Percentiles rank a stretch among this genome's conserved stretches.
phyloP scores from a whole-genome alignment of 805 yeast genomes.

The Saccharomycopsis fodiens region DNA sequence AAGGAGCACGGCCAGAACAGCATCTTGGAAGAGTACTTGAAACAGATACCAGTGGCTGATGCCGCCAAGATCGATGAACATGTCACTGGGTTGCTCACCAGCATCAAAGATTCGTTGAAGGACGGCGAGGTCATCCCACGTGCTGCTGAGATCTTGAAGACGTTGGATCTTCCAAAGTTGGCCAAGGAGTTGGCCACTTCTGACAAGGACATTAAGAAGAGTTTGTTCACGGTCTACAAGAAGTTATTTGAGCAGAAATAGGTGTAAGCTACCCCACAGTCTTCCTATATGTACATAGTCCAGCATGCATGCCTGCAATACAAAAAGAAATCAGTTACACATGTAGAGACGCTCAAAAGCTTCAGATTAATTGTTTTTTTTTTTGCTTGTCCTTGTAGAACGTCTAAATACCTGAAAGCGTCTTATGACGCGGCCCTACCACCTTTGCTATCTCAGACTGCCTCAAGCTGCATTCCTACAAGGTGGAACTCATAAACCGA shows the following conservation, averaged over 20 bases:
- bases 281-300: too few relatives aligned
- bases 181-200: conserved; percentile 11
- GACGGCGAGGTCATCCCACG: conserved; percentile 7
- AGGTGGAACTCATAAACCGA: too few relatives aligned
- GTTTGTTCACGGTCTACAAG: conserved; percentile 11
- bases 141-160: conserved; percentile 8
- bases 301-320: too few relatives aligned
- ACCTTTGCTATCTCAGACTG: too few relatives aligned
- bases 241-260: conserved; percentile 1
- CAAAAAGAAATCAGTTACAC: too few relatives aligned
- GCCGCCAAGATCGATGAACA: conserved; percentile 1
- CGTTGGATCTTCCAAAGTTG: conserved; percentile 5
- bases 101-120: conserved; percentile 1
- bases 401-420: too few relatives aligned
- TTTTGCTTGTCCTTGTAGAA: too few relatives aligned
- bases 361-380: too few relatives aligned
- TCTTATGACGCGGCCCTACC: too few relatives aligned
- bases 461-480: too few relatives aligned
- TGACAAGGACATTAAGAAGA: conserved; percentile 9
- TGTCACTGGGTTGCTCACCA: conserved; percentile 4
- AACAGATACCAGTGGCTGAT: conserved; percentile 37
- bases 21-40: conserved; percentile 34
- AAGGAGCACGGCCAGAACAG: conserved; percentile 41
- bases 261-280: too few relatives aligned
- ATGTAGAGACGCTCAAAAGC: too few relatives aligned